Conservation (phyloP, 2,329 filamentous ascomycete genomes). For the Colletotrichum sp. region DNA sequence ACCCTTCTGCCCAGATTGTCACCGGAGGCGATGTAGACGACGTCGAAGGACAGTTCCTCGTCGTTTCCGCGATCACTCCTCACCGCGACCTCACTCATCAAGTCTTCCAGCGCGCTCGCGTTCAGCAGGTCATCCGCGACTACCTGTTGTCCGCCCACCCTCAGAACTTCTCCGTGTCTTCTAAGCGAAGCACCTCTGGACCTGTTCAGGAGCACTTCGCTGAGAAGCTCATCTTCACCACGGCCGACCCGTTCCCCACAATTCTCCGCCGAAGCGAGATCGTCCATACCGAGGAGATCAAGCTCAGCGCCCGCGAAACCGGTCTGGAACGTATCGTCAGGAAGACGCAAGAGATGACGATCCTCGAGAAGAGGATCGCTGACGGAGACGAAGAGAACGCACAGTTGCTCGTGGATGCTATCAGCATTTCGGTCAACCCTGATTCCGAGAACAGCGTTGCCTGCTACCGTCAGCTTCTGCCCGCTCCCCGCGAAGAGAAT, state of each 20-base stretch:
- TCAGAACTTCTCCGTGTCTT: conserved; percentile 78
- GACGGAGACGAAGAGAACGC: conserved; percentile 76
- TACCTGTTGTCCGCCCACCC: conserved; percentile 82
- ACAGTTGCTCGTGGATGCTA: conserved; percentile 73
- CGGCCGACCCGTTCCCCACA: conserved; percentile 87
- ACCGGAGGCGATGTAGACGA: conserved; percentile 73
- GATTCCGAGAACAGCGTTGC: conserved; percentile 78
- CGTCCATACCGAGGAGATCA: conserved; percentile 68
- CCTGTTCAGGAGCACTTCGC: conserved; percentile 76
- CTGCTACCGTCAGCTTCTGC: conserved; percentile 77
- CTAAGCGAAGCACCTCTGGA: conserved; percentile 71
- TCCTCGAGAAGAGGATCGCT: conserved; percentile 74
- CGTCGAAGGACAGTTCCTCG: conserved; percentile 88
- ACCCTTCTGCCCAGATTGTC: conserved; percentile 84
- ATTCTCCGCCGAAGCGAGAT: conserved; percentile 90
- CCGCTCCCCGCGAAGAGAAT: conserved; percentile 48
- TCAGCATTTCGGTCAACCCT: conserved; percentile 78
- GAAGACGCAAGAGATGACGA: conserved; percentile 85
- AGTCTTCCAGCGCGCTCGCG: conserved; percentile 86
- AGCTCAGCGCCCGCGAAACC: conserved; percentile 79
- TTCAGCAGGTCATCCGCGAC: conserved; percentile 83
- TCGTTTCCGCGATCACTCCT: conserved; percentile 80
- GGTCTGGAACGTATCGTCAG: conserved; percentile 88
- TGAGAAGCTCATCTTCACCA: conserved; percentile 85
- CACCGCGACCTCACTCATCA: conserved; percentile 83